Evolutionary conservation across 805 yeast genomes (phyloP).

Genomic region (Saccharomycopsis vini): DNA sequence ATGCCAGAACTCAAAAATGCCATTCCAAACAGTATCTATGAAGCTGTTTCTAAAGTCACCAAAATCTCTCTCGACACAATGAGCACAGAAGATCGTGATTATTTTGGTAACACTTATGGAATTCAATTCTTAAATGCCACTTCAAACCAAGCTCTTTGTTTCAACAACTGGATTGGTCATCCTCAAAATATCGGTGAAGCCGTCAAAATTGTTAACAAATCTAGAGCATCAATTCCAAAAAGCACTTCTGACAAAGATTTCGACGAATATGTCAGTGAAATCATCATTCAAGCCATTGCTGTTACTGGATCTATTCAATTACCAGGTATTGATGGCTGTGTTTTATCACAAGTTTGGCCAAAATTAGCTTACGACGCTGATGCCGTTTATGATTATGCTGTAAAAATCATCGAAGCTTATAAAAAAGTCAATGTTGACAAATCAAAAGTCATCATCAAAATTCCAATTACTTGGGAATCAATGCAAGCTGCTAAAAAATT

Average conservation of each 20-base stretch:
- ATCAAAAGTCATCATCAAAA: constrained; percentile 27
- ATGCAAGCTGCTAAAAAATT: constrained; percentile 27
- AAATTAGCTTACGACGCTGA: constrained; percentile 23
- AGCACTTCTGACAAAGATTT: neutral
- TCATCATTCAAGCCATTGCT: constrained; percentile 9
- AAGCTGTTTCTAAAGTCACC: constrained; percentile 1
- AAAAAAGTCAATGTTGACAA: constrained; percentile 27
- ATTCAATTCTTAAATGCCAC: constrained; percentile 10
- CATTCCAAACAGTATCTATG: neutral
- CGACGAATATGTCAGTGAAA: constrained; percentile 1
- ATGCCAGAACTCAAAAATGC: neutral
- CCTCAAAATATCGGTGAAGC: constrained; percentile 8
- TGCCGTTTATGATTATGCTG: constrained; percentile 24
- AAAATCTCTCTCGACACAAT: constrained; percentile 6
- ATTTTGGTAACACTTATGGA: neutral
- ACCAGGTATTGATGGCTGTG: constrained; percentile 4
- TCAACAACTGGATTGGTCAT: constrained; percentile 7
- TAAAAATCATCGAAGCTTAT: constrained; percentile 25
- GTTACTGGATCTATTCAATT: constrained; percentile 5
- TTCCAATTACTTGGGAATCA: constrained; percentile 29
- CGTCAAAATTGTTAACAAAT: no score
- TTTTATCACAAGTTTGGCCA: constrained; percentile 25
- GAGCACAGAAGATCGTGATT: neutral
- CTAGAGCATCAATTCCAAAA: neutral
- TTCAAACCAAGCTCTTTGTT: constrained; percentile 6